These are phyloP conservation scores for Clavariopsis aquatica DNA, from an alignment of 495 filamentous ascomycete species.

Conservation along the genomic window DNA sequence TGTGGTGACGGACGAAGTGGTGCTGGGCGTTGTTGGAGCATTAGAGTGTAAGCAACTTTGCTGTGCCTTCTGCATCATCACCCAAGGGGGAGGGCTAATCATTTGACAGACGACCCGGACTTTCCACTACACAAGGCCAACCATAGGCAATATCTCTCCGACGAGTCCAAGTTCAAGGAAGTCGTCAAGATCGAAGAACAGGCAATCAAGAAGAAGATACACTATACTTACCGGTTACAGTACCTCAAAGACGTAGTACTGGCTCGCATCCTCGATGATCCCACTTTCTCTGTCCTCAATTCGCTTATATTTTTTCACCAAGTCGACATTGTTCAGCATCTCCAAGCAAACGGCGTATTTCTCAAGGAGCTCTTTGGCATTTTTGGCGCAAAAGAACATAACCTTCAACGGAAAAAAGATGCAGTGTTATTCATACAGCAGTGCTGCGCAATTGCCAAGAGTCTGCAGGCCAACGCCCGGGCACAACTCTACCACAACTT, in stretches of 20 bases:
- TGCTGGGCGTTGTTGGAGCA: constrained; percentile 92
- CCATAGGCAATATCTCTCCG: constrained; percentile 87
- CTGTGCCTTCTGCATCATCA: not conserved
- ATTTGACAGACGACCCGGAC: constrained; percentile 80
- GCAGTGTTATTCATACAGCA: constrained; percentile 96
- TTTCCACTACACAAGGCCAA: constrained; percentile 99
- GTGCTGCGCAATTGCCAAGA: constrained; percentile 93
- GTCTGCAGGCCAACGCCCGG: constrained; percentile 77
- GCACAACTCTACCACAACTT: constrained; percentile 85
- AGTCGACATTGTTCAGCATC: constrained; percentile 92
- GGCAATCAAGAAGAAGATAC: constrained; percentile 83
- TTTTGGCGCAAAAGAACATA: constrained; percentile 66
- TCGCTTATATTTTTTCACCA: constrained; percentile 98
- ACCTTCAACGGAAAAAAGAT: constrained; percentile 79
- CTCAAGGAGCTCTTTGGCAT: constrained; percentile 88
- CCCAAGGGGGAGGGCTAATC: constrained; percentile 15
- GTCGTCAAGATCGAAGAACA: constrained; percentile 87
- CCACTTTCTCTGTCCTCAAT: constrained; percentile 96
- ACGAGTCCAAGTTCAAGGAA: constrained; percentile 90
- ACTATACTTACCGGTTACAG: constrained; percentile 90
- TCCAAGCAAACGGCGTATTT: constrained; percentile 76
- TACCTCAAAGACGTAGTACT: constrained; percentile 99
- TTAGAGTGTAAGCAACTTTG: constrained; percentile 69
- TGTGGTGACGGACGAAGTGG: constrained; percentile 83
- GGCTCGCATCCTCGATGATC: constrained; percentile 93